A percentile compares a stretch with the other conserved stretches of the same genome.
phyloP scores from a whole-genome alignment of 1,284 basidiomycete genomes.

The Marasmius tenuissimus region DNA sequence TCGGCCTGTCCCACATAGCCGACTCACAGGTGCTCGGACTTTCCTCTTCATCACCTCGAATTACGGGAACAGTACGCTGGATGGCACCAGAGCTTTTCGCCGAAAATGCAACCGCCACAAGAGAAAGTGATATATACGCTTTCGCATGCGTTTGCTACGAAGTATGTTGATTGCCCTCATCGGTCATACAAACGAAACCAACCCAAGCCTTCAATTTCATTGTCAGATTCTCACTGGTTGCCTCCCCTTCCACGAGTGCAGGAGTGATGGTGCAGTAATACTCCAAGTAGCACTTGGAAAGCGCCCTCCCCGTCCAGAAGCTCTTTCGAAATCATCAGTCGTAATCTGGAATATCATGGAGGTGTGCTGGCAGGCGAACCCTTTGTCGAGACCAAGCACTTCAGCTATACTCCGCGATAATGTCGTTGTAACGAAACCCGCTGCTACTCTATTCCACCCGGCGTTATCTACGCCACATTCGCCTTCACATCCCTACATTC shows the following conservation, averaged over 20 bases:
- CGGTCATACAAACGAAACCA: neutral
- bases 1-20: neutral
- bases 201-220: neutral
- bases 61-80: neutral
- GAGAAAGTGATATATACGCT: neutral
- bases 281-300: neutral
- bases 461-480: too few species aligned
- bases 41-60: neutral
- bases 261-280: neutral
- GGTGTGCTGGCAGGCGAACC: too few species aligned
- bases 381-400: too few species aligned
- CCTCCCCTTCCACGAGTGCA: neutral
- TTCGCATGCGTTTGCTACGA: constrained; percentile 47
- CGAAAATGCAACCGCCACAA: neutral
- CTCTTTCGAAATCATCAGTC: too few species aligned
- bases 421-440: too few species aligned
- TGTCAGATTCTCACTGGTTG: neutral
- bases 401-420: too few species aligned
- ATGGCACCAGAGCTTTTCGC: neutral
- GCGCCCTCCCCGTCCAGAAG: neutral
- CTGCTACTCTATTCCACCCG: too few species aligned
- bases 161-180: constrained; percentile 12
- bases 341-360: too few species aligned
- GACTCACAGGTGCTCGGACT: neutral
- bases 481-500: too few species aligned